Evolutionary conservation across 2,329 filamentous ascomycete species (phyloP), one percentile per base, ranked within the genome.

Genomic region (Fulvia fulva): DNA sequence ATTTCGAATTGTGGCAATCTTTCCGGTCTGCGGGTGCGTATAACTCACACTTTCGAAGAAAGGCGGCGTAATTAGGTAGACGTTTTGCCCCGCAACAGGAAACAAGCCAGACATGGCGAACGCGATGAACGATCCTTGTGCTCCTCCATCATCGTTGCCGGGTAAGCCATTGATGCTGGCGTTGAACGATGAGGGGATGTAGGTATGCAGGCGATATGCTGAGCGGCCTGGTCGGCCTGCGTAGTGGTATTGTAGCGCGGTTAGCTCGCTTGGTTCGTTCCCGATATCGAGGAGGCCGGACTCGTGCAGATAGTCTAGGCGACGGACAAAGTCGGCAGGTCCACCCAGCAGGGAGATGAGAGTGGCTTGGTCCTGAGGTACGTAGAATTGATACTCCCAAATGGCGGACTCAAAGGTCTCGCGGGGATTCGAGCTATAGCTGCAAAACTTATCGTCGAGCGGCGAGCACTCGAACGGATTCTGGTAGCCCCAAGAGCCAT

Each of bases 351-450:
- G 77, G 76, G 67, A 58, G 14, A 71, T 65, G 11, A 77, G 60
- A n/a, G 68, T 68, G 0, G 67, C 63, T 46, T 75, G 67, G 51
- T 78, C 75, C 21, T 77, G 75, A 0, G 76, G 76, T 0, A 77
- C 76, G 44, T 74, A 78, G 63, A 88, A 90, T 21, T 83, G 83
- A 65, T 90, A 90, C 60, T 89, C 83, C 87, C 87, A 91, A 2
- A 83, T 77, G 55, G 83, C 86, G 45, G 82, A 84, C 70, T 91
- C 88, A 62, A 87, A 91, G 0, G 87, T 90, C 71, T 90, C 87
- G 16, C 37, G 78, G 0, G 75, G 67, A 32, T 78, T 78, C 8
- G 80, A 71, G 55, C 78, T 80, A 64, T 79, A 81, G 1, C 72
- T 75, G 0, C 73, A 74, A 46, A 78, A 79, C 43, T 76, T 60